Percentiles rank a stretch among this genome's conserved stretches.
Conservation (phyloP, 2,329 filamentous ascomycete genomes). For the Fusarium sacchari region DNA sequence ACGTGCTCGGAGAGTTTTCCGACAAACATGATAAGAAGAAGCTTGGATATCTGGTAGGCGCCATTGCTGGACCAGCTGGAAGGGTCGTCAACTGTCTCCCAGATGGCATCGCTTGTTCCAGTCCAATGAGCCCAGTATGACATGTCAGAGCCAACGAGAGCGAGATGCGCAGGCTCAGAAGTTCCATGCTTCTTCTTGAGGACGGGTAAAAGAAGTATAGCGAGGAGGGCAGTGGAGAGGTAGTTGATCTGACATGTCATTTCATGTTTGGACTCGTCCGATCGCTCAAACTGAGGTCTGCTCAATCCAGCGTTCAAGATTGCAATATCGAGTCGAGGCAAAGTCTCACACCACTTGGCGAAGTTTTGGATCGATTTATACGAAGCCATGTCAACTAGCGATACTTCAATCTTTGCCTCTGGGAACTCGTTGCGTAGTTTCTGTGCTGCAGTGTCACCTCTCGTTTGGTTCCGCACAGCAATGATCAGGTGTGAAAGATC, state of each 20-base stretch:
- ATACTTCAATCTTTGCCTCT: constrained; percentile 57
- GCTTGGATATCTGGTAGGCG: constrained; percentile 44
- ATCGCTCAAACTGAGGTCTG: constrained; percentile 35
- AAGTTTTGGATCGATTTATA: constrained; percentile 59
- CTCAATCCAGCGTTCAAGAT: constrained; percentile 59
- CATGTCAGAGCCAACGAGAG: constrained; percentile 47
- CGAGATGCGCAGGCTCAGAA: constrained; percentile 37
- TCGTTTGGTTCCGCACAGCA: constrained; percentile 55
- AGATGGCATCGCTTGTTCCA: constrained; percentile 37
- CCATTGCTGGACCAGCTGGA: constrained; percentile 29
- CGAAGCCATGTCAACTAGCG: constrained; percentile 57
- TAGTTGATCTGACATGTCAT: constrained; percentile 55
- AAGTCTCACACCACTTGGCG: constrained; percentile 44
- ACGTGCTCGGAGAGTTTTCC: constrained; percentile 51
- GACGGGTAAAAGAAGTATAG: constrained; percentile 47
- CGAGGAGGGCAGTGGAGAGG: constrained; percentile 49
- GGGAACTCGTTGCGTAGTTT: constrained; percentile 40
- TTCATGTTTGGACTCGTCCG: constrained; percentile 52
- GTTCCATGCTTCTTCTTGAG: constrained; percentile 42
- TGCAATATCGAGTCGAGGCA: constrained; percentile 55
- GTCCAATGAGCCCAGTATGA: constrained; percentile 43
- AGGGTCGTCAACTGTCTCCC: constrained; percentile 25
- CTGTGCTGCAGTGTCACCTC: constrained; percentile 54
- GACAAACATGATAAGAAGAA: constrained; percentile 50
- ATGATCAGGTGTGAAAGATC: constrained; percentile 57